Base-by-base conservation (phyloP, 306 rosid genomes). In the Chamaecrista fasciculata region DNA sequence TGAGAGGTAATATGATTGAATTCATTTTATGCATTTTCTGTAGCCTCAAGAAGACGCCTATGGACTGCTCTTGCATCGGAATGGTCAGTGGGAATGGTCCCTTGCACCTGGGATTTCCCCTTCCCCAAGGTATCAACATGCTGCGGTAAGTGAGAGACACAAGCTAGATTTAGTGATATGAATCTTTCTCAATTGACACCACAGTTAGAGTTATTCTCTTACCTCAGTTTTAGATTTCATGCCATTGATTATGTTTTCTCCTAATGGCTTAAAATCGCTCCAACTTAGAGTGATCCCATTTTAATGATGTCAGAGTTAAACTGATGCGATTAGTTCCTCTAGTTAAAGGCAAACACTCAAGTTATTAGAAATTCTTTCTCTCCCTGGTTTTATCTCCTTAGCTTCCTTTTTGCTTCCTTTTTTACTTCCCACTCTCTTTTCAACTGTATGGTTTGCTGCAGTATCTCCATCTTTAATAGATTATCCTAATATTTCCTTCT, bases 1-100 rank as follows among this genome's bases (percentile, higher is more conserved):
- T 43, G 39, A 24, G n/a, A n/a, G 46, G 19, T 63, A 69, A 12
- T 75, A 43, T 71, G 57, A 68, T 49, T 14, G 39, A 39, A 34
- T 49, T 31, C 69, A 55, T 72, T 43, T 26, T 63, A 20, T 72
- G 50, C 65, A 16, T 70, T 33, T 29, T 82, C 49, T 31, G 37
- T 87, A 93, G 98, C 94, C 98, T 2, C 79, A 85, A 26, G 88
- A 89, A 66, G 98, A 93, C 57, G 98, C 98, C 72, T 93, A 90
- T 76, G 98, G 97, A 77, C 75, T 93, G 70, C 89, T 93, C 57
- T 83, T 86, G 97, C 98, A 93, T 85, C 83, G 97, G 75, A 93
- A 86, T 80, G 96, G 97, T 58, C 90, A 82, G 83, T 93, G 98
- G 98, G 98, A 93, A 69, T 93, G 98, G 98, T 90, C 98, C 64